Evolutionary conservation across 2,329 filamentous ascomycete species (phyloP).

Genomic region (Amauroascus niger): DNA sequence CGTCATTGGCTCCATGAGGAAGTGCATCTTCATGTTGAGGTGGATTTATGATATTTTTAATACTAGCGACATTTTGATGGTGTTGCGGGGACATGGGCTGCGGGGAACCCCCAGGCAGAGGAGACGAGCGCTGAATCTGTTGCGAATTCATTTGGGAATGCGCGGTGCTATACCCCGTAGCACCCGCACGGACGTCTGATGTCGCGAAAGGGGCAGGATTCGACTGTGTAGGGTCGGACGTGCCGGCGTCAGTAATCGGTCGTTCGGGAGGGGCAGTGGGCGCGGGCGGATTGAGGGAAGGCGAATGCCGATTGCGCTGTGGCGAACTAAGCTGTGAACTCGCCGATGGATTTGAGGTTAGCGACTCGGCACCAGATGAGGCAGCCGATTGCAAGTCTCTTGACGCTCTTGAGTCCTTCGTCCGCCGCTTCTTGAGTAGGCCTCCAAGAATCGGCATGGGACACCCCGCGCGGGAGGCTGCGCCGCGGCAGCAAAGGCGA

Average conservation of each 20-base stretch:
- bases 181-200: constrained; percentile 8
- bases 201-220: neutral
- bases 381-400: constrained; percentile 57
- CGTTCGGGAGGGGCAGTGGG: constrained; percentile 18
- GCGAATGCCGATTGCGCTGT: constrained; percentile 28
- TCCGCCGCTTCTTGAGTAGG: constrained; percentile 97
- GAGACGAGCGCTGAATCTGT: neutral
- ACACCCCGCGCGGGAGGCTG: constrained; percentile 10
- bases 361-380: constrained; percentile 56
- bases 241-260: neutral
- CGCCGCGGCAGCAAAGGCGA: constrained; percentile 1
- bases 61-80: constrained; percentile 59
- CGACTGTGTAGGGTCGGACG: constrained; percentile 3
- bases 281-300: constrained; percentile 23
- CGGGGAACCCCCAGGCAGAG: constrained; percentile 15
- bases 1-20: constrained; percentile 12
- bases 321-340: constrained; percentile 5
- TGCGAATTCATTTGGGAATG: constrained; percentile 8
- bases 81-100: constrained; percentile 28
- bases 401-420: constrained; percentile 62
- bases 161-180: constrained; percentile 5
- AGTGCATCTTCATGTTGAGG: constrained; percentile 37
- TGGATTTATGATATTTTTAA: constrained; percentile 72
- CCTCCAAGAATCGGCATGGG: constrained; percentile 80
- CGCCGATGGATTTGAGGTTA: constrained; percentile 41